Base-by-base conservation (phyloP, 1,284 basidiomycete species). In the Waitea zeae region DNA sequence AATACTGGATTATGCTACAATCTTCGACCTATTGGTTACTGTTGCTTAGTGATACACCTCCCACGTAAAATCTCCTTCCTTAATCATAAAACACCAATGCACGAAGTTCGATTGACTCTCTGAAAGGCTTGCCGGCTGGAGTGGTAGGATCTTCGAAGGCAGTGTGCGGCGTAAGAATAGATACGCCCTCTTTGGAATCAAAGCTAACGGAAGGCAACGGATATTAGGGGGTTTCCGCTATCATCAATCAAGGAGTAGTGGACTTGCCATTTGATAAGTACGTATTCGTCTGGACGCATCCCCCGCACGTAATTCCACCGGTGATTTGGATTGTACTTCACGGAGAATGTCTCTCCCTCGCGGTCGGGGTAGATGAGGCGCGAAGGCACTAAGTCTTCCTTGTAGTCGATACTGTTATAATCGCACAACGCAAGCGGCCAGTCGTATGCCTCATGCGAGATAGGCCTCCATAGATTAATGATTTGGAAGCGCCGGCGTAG, bases 191-290 rank as follows among this genome's bases (percentile, higher is more conserved):
- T 31, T 57, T 38, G 0, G 68, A 67, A 44, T 73, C 70, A 41
- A 57, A 71, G 46, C n/a, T n/a, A n/a, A n/a, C n/a, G n/a, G n/a
- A n/a, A n/a, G n/a, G n/a, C 67, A 39, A 38, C 20, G 18, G 32
- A 13, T 7, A 24, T 33, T 36, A 39, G 15, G 17, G 13, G 22
- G 12, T 12, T 11, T 18, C 15, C 18, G 5, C 3, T 17, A 7
- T 17, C 17, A 6, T 28, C 28, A 20, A 17, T 9, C 19, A 13
- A 12, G 17, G 3, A 18, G 17, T 7, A 54, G 68, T 36, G 39
- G 77, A 70, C n/a, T n/a, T n/a, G n/a, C n/a, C 74, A 78, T 52
- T 79, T 79, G 46, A 80, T 69, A 20, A 79, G 47, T 20, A 74
- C 64, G 29, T 66, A 47, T 48, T 81, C 74, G 18, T 77, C 67